phyloP scores from a whole-genome alignment of 2,329 filamentous ascomycete genomes.

The Fusarium pseudoanthophilum region DNA sequence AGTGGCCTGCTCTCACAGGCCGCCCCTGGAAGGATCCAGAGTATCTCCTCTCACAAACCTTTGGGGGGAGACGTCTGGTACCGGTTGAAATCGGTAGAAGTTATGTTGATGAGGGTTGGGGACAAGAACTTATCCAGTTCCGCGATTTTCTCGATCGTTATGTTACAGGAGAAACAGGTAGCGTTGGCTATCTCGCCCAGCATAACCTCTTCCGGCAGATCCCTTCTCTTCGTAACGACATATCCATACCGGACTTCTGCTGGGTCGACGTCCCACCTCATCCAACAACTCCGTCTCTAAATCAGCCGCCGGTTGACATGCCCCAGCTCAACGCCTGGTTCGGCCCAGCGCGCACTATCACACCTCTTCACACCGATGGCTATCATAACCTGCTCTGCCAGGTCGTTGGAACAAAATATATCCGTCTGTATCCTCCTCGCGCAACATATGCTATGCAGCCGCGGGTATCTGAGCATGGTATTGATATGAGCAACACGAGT shows the following conservation, averaged over 20 bases:
- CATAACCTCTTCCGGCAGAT: slow-evolving; percentile 89
- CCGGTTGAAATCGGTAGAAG: slow-evolving; percentile 87
- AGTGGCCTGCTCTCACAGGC: slow-evolving; percentile 80
- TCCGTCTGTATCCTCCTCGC: slow-evolving; percentile 83
- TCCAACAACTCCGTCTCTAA: slow-evolving; percentile 49
- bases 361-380: slow-evolving; percentile 91
- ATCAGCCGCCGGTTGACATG: slow-evolving; percentile 59
- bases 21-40: slow-evolving; percentile 76
- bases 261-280: slow-evolving; percentile 75
- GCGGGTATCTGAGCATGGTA: slow-evolving; percentile 70
- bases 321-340: slow-evolving; percentile 93
- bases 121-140: slow-evolving; percentile 83
- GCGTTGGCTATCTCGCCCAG: slow-evolving; percentile 86
- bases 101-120: slow-evolving; percentile 88
- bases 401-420: slow-evolving; percentile 89
- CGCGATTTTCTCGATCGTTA: slow-evolving; percentile 73
- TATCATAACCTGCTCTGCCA: slow-evolving; percentile 94
- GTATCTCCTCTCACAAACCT: slow-evolving; percentile 80
- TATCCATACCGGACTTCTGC: slow-evolving; percentile 85
- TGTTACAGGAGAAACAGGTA: slow-evolving; percentile 54
- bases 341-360: slow-evolving; percentile 87
- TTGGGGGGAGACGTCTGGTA: slow-evolving; percentile 81
- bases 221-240: slow-evolving; percentile 78
- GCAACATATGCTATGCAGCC: slow-evolving; percentile 70
- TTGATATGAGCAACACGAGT: slow-evolving; percentile 95